Conservation (phyloP, 176 grass and related monocot genomes). For the Oryza meyeriana region DNA sequence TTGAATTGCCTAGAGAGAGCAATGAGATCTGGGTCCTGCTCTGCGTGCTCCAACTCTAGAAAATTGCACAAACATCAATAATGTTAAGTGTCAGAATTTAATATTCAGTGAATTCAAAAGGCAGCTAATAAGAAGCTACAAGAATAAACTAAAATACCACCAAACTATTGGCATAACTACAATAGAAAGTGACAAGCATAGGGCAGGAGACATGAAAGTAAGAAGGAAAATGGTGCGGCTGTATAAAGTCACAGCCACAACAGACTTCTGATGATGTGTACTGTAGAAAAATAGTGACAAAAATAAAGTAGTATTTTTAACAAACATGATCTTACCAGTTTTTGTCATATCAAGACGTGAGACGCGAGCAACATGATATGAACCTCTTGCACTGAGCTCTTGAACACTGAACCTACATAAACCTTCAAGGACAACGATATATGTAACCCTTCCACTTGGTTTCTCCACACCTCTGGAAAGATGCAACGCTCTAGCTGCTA, state of each 20-base stretch:
- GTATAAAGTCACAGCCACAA: neutral
- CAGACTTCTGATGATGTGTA: conserved; percentile 5
- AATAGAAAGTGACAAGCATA: neutral
- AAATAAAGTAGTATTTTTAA: neutral
- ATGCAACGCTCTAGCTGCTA: conserved; percentile 98
- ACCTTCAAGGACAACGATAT: conserved; percentile 97
- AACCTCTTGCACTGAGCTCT: conserved; percentile 78
- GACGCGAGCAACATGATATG: conserved; percentile 86
- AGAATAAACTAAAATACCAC: conserved; percentile 30
- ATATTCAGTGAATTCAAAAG: neutral
- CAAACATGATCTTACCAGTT: conserved; percentile 54
- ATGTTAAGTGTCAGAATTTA: conserved; percentile 6
- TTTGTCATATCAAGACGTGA: conserved; percentile 94
- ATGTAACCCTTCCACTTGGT: conserved; percentile 95
- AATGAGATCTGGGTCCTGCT: conserved; percentile 93
- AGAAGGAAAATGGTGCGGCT: neutral
- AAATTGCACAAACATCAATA: conserved; percentile 28
- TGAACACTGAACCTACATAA: conserved; percentile 96
- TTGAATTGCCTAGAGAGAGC: conserved; percentile 90
- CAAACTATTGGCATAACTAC: neutral
- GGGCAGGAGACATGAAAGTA: neutral
- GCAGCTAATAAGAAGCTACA: neutral
- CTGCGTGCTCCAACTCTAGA: conserved; percentile 88
- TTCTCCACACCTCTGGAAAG: conserved; percentile 98
- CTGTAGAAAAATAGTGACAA: neutral